Percentiles rank a stretch among this genome's conserved stretches.
phyloP scores from a whole-genome alignment of 768 basidiomycete genomes.

The Hericium coralloides region DNA sequence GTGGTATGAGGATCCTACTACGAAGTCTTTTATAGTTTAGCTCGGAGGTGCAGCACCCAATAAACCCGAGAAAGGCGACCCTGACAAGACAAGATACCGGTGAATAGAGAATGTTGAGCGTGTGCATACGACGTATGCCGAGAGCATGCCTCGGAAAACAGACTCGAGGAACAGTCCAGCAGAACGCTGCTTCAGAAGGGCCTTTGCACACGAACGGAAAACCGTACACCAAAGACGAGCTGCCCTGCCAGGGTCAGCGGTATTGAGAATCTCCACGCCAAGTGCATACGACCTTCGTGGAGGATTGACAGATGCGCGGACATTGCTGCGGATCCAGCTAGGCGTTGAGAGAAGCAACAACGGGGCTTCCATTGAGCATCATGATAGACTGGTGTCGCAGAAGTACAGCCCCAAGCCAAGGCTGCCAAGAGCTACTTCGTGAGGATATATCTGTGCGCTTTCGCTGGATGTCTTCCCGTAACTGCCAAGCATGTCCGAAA shows the following conservation, averaged over 20 bases:
- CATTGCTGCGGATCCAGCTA: neutral
- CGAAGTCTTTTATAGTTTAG: neutral
- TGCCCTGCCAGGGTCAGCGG: neutral
- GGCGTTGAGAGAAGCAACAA: neutral
- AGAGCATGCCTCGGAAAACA: neutral
- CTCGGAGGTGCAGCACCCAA: neutral
- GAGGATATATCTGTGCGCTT: neutral
- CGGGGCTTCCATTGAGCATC: neutral
- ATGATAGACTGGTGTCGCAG: too few species aligned
- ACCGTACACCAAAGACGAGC: neutral
- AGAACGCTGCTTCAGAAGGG: neutral
- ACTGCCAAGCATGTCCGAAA: neutral
- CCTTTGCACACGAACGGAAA: neutral
- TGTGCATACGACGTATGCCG: neutral
- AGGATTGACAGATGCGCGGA: neutral
- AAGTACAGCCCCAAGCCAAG: neutral
- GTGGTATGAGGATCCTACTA: neutral
- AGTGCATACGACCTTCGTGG: neutral
- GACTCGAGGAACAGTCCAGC: too few species aligned
- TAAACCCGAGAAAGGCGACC: neutral
- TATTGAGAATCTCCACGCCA: neutral
- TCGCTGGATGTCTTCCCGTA: neutral
- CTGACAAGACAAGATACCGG: neutral
- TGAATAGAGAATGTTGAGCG: neutral
- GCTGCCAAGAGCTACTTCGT: neutral